These are phyloP conservation scores for Pilatotrama ljubarskyi DNA, from an alignment of 768 basidiomycete genomes.

Conservation along the genomic window DNA sequence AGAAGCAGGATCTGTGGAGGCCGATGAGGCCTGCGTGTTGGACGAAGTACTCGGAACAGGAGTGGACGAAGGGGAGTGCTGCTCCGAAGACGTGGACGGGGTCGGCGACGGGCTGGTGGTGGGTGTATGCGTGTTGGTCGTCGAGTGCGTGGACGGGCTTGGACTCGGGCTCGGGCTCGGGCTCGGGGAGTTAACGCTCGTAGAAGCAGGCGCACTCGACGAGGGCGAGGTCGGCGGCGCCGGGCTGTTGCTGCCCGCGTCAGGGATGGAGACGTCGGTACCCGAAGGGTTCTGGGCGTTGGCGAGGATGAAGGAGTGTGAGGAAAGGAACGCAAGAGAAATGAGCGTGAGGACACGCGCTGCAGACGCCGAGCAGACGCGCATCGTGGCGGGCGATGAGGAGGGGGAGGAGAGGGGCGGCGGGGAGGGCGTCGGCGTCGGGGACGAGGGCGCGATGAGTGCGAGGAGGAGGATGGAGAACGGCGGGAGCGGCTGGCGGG, in stretches of 20 bases:
- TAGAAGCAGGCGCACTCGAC: background rate
- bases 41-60: background rate
- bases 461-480: conserved; percentile 1
- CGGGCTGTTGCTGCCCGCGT: background rate
- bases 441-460: conserved; percentile 11
- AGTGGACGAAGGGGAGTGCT: background rate
- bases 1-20: conserved; percentile 1
- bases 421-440: conserved; percentile 24
- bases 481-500: background rate
- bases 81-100: background rate
- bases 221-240: background rate
- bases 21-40: background rate
- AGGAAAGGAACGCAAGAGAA: conserved; percentile 32
- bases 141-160: background rate
- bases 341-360: conserved; percentile 34
- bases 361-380: conserved; percentile 29
- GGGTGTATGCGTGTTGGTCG: background rate
- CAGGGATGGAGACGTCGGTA: background rate
- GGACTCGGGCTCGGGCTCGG: background rate
- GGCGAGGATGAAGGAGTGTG: conserved; percentile 30
- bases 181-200: background rate
- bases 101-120: conserved; percentile 1
- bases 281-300: conserved; percentile 11
- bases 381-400: conserved; percentile 24
- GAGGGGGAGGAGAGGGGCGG: conserved; percentile 17